Conservation (phyloP, 2,329 filamentous ascomycete genomes). For the Colletotrichum falcatum region DNA sequence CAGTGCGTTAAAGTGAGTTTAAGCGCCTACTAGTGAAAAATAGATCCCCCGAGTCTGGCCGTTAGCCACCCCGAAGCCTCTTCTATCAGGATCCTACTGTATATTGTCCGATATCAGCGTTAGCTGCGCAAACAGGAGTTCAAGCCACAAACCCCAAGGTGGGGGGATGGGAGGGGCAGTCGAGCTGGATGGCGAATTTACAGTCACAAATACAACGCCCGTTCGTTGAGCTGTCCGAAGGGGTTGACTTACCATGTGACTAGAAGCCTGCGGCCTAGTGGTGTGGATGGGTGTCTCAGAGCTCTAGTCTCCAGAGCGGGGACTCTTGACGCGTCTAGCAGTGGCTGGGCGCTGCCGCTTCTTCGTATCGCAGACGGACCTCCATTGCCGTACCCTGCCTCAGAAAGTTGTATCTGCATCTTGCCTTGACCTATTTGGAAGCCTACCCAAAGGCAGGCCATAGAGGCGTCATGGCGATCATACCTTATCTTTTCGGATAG, state of each 20-base stretch:
- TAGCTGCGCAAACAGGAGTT: slow-evolving; percentile 13
- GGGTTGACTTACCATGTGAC: slow-evolving; percentile 42
- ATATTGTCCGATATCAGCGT: slow-evolving; percentile 14
- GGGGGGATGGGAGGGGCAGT: slow-evolving; percentile 21
- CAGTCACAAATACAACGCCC: slow-evolving; percentile 34
- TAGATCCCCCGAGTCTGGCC: neutral
- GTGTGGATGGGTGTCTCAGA: slow-evolving; percentile 42
- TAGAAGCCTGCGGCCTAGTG: slow-evolving; percentile 28
- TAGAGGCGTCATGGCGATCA: slow-evolving; percentile 13
- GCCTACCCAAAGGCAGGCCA: neutral
- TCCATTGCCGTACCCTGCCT: neutral
- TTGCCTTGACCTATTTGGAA: neutral
- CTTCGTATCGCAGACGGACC: slow-evolving; percentile 27
- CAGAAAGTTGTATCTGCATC: neutral
- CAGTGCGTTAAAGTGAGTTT: neutral
- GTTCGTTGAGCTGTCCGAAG: slow-evolving; percentile 20
- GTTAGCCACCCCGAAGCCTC: slow-evolving; percentile 23
- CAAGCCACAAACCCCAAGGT: slow-evolving; percentile 31
- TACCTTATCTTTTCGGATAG: neutral
- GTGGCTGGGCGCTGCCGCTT: slow-evolving; percentile 9
- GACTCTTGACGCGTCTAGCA: slow-evolving; percentile 17
- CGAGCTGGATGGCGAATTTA: slow-evolving; percentile 20
- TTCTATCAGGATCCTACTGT: neutral
- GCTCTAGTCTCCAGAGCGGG: slow-evolving; percentile 11
- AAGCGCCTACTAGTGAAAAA: neutral